Percentiles rank a stretch among this genome's conserved stretches.
Evolutionary conservation across 2,329 filamentous ascomycete genomes (phyloP).

Genomic region (Immersiporthe knoxdaviesiana): DNA sequence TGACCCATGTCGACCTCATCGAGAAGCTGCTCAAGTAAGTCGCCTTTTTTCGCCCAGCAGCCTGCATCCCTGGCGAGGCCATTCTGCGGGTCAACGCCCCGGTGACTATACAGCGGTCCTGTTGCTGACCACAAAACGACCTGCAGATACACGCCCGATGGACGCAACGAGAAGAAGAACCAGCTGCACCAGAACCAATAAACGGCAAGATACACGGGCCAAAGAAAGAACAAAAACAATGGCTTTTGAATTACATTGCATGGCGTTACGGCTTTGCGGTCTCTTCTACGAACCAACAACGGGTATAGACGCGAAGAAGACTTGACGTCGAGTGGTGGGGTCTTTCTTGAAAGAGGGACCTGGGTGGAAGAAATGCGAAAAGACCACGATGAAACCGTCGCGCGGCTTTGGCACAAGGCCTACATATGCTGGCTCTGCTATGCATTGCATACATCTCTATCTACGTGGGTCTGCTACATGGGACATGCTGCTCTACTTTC

Average conservation of each 20-base stretch:
- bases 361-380: not conserved
- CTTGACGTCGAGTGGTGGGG: not conserved
- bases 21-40: conserved; percentile 94
- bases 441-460: not conserved
- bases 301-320: not conserved
- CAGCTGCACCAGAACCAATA: conserved; percentile 38
- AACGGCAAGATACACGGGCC: not conserved
- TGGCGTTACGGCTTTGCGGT: conserved; percentile 24
- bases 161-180: conserved; percentile 65
- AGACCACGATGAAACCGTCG: not conserved
- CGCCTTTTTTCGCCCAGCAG: conserved; percentile 9
- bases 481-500: not conserved
- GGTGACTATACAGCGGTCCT: not conserved
- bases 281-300: conserved; percentile 14
- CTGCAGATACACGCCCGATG: conserved; percentile 62
- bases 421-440: not conserved
- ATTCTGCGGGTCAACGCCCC: too few species aligned
- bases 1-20: conserved; percentile 98
- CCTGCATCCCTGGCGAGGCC: too few species aligned
- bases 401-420: not conserved
- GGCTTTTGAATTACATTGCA: conserved; percentile 16
- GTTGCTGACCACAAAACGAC: conserved; percentile 5
- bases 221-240: not conserved
- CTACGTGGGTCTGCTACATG: not conserved
- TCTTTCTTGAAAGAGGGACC: not conserved